Conservation (phyloP, 306 rosid genomes). For the Alnus glutinosa region DNA sequence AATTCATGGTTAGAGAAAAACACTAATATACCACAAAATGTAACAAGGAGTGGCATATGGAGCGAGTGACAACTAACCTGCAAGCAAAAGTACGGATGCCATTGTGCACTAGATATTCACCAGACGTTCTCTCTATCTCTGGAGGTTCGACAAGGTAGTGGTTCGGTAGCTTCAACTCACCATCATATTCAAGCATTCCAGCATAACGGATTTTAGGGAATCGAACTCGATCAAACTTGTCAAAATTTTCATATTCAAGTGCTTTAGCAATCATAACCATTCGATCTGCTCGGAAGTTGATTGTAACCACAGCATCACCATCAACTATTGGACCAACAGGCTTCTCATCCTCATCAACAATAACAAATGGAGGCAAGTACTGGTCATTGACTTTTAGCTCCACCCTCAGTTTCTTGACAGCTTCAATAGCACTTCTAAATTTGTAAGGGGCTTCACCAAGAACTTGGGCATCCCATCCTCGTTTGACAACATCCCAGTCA, state of each 20-base stretch:
- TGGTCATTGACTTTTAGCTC: conserved; percentile 80
- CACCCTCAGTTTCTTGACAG: conserved; percentile 73
- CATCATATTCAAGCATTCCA: conserved; percentile 98
- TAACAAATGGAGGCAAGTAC: conserved; percentile 92
- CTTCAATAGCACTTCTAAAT: conserved; percentile 75
- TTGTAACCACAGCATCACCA: conserved; percentile 97
- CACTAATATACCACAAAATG: neutral
- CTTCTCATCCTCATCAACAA: conserved; percentile 78
- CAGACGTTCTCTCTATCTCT: conserved; percentile 95
- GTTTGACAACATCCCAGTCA: conserved; percentile 93
- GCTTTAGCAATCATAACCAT: conserved; percentile 97
- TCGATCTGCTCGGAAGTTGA: conserved; percentile 96
- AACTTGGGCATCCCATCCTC: conserved; percentile 99
- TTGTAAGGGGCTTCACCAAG: conserved; percentile 96
- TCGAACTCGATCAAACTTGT: conserved; percentile 89
- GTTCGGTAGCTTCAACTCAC: conserved; percentile 92
- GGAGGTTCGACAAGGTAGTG: conserved; percentile 95
- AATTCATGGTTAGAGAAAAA: neutral
- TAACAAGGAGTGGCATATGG: neutral
- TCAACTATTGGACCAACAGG: conserved; percentile 92
- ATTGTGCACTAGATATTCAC: conserved; percentile 87
- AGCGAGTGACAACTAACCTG: conserved; percentile 53
- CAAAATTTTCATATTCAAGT: conserved; percentile 83
- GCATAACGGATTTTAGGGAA: conserved; percentile 85
- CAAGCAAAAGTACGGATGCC: conserved; percentile 94